Percentiles rank a stretch among this genome's conserved stretches.
Conservation (phyloP, 2,329 filamentous ascomycete genomes). For the Tolypocladium inflatum region DNA sequence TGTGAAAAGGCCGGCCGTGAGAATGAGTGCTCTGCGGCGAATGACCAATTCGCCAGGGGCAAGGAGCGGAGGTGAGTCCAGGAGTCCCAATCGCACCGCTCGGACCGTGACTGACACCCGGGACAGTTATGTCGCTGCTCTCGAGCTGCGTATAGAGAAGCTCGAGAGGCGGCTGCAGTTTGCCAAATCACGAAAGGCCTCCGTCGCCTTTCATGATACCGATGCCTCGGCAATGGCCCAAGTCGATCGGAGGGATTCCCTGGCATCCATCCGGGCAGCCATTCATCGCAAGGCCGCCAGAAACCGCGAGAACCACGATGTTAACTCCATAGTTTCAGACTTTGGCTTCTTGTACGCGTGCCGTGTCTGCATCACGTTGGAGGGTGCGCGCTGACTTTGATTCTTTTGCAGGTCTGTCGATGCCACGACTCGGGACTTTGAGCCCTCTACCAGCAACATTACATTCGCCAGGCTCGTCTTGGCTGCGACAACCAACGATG, state of each 20-base stretch:
- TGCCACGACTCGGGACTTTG: slow-evolving; percentile 88
- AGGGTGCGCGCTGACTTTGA: not conserved
- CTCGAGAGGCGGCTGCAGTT: slow-evolving; percentile 69
- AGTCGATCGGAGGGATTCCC: slow-evolving; percentile 54
- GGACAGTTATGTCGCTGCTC: slow-evolving; percentile 75
- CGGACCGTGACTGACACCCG: not conserved
- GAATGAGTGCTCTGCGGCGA: slow-evolving; percentile 83
- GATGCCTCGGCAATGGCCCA: slow-evolving; percentile 27
- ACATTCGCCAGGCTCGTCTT: slow-evolving; percentile 85
- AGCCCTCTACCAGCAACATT: slow-evolving; percentile 79
- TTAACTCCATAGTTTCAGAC: slow-evolving; percentile 86
- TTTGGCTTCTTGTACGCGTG: slow-evolving; percentile 73
- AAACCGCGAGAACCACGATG: slow-evolving; percentile 68
- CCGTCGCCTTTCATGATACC: slow-evolving; percentile 55
- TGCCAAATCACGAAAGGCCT: slow-evolving; percentile 61
- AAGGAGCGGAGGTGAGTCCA: slow-evolving; percentile 71
- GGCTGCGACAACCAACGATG: slow-evolving; percentile 69
- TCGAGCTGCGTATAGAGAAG: slow-evolving; percentile 86
- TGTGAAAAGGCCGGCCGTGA: slow-evolving; percentile 86
- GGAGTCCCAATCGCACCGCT: not conserved
- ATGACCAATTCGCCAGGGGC: slow-evolving; percentile 89
- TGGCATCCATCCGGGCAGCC: slow-evolving; percentile 50
- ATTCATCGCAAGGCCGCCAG: slow-evolving; percentile 57
- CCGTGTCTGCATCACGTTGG: not conserved
- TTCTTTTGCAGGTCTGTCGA: slow-evolving; percentile 63